Base-by-base conservation (phyloP, 2,329 filamentous ascomycete species). In the Penicillium concentricum region DNA sequence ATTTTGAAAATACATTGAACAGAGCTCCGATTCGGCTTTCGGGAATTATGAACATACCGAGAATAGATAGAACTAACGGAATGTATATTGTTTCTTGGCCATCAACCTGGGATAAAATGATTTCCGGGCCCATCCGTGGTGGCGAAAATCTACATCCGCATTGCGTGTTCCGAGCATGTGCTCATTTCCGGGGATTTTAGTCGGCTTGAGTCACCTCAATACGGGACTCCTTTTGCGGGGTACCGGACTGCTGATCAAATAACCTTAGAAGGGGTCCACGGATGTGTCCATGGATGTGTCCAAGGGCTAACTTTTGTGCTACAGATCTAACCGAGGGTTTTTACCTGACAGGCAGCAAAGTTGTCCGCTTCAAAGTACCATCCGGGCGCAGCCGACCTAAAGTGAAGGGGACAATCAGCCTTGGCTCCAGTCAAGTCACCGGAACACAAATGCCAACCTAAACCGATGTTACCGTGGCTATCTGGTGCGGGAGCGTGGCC, bases 391-490 rank as follows among this genome's bases (percentile, higher is more conserved):
- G 34, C 37, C 26, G 46, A 18, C 35, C 15, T 12, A 12, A 12
- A 41, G 9, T 26, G 5, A 53, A 49, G 32, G 18, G 9, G 20
- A 12, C 5, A 22, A n/a, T 22, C 53, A 18, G 47, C 30, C 51
- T 48, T 48, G 46, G 38, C 42, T 32, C 34, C 34, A 42, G 39
- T 51, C 59, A 34, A 42, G 39, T 51, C 59, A 54, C 54, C 52
- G 52, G 51, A 52, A 45, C 42, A 53, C 20, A 41, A 34, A 45
- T 37, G 57, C 61, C 58, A 62, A 58, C 45, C 51, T 42, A n/a
- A n/a, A 53, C 46, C 57, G 57, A 67, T 67, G 62, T 35, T 60
- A 67, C 64, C 50, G 54, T 67, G 63, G 60, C 61, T 59, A 48
- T 47, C 55, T 32, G 46, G 22, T 37, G 26, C 39, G 26, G 18